Conservation (phyloP, 78 protist species). For the Reticulomyxa filosa region DNA sequence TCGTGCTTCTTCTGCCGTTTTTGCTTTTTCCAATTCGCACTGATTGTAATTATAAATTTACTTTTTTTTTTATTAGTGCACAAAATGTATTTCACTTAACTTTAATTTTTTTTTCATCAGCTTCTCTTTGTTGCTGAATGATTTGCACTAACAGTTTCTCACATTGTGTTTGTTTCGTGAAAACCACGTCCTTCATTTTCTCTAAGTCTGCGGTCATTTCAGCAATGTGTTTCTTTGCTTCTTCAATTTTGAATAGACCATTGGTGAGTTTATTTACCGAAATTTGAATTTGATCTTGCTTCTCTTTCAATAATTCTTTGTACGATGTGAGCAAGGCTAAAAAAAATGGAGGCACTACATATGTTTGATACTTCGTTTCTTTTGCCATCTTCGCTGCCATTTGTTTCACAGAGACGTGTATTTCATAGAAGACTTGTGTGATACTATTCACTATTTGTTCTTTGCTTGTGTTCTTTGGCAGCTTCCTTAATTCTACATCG, state of each 20-base stretch:
- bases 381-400: constrained; percentile 3
- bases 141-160: not conserved
- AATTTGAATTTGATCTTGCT: not conserved
- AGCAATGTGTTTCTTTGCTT: constrained; percentile 25
- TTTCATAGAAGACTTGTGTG: constrained; percentile 13
- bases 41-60: no score
- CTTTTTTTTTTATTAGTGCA: no score
- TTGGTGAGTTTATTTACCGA: constrained; percentile 16
- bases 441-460: not conserved
- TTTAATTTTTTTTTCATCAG: not conserved
- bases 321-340: constrained; percentile 34
- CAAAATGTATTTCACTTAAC: not conserved
- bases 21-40: no score
- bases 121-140: not conserved
- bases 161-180: not conserved
- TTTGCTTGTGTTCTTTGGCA: not conserved
- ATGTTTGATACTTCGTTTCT: constrained; percentile 12
- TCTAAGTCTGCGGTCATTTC: constrained; percentile 30
- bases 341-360: constrained; percentile 41
- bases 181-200: not conserved
- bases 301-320: constrained; percentile 3
- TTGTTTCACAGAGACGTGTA: constrained; percentile 18
- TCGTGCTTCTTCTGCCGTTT: no score
- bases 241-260: constrained; percentile 30
- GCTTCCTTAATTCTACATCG: constrained; percentile 9